Conservation (phyloP, 2,329 filamentous ascomycete genomes). For the Monilinia vaccinii-corymbosi region DNA sequence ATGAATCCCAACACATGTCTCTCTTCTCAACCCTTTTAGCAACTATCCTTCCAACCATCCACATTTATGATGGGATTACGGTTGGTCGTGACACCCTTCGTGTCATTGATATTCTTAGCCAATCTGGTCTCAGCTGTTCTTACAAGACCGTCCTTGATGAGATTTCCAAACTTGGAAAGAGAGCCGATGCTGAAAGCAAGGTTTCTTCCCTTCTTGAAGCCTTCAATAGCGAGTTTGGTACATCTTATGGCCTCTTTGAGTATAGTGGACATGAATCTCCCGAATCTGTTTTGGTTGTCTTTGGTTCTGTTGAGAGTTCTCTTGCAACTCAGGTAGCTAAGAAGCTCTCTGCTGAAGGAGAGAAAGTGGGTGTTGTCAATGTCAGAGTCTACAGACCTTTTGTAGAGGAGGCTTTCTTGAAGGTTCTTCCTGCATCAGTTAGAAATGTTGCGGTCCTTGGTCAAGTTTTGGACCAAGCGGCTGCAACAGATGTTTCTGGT, state of each 20-base stretch:
- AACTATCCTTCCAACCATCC: slow-evolving; percentile 69
- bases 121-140: slow-evolving; percentile 56
- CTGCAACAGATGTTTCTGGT: slow-evolving; percentile 63
- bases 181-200: slow-evolving; percentile 64
- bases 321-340: slow-evolving; percentile 72
- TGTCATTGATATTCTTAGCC: slow-evolving; percentile 72
- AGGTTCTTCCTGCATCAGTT: slow-evolving; percentile 65
- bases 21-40: slow-evolving; percentile 78
- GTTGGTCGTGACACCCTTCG: slow-evolving; percentile 75
- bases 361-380: slow-evolving; percentile 77
- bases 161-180: slow-evolving; percentile 54
- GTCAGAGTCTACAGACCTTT: slow-evolving; percentile 94
- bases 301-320: slow-evolving; percentile 85
- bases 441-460: slow-evolving; percentile 77
- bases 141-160: slow-evolving; percentile 60
- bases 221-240: slow-evolving; percentile 87
- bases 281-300: slow-evolving; percentile 79
- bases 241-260: slow-evolving; percentile 87
- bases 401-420: slow-evolving; percentile 86
- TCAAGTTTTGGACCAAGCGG: slow-evolving; percentile 67
- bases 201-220: slow-evolving; percentile 60
- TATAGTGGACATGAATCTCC: slow-evolving; percentile 78
- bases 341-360: slow-evolving; percentile 61
- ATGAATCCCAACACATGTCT: slow-evolving; percentile 93
- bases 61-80: slow-evolving; percentile 80